These are phyloP conservation scores for Colletotrichum trifolii DNA, from an alignment of 2,329 filamentous ascomycete genomes.

Conservation along the genomic window DNA sequence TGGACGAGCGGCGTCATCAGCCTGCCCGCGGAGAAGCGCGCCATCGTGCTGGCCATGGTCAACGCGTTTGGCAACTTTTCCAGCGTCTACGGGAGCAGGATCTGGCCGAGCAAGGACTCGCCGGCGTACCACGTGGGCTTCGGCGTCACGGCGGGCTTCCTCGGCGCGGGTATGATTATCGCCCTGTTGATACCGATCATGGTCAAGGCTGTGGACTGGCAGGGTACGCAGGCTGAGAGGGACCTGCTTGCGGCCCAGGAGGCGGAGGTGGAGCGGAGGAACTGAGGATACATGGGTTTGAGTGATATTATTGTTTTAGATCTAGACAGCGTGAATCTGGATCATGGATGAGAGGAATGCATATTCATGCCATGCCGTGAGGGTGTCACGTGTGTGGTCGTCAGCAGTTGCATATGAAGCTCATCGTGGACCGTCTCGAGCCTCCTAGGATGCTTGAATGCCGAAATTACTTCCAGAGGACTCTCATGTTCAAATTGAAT, in stretches of 20 bases:
- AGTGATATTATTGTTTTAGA: too few relatives aligned
- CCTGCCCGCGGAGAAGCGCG: constrained; percentile 45
- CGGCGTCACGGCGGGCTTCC: constrained; percentile 43
- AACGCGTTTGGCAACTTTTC: constrained; percentile 47
- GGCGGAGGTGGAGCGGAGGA: constrained; percentile 45
- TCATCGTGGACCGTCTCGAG: too few relatives aligned
- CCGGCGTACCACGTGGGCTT: constrained; percentile 44
- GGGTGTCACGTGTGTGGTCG: too few relatives aligned
- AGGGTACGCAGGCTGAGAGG: constrained; percentile 37
- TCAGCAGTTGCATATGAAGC: too few relatives aligned
- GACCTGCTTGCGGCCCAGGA: constrained; percentile 22
- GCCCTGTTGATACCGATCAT: constrained; percentile 40
- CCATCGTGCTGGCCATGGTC: constrained; percentile 46
- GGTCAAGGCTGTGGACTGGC: constrained; percentile 33
- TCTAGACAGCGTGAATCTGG: too few relatives aligned
- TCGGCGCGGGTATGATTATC: constrained; percentile 41
- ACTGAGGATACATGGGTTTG: not conserved
- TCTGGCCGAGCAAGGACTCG: constrained; percentile 43
- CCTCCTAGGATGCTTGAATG: too few relatives aligned
- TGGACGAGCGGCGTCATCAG: constrained; percentile 44
- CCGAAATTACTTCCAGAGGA: too few relatives aligned
- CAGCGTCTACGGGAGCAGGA: constrained; percentile 45
- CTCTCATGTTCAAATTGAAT: too few relatives aligned
- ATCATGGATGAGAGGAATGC: too few relatives aligned
- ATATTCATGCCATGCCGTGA: too few relatives aligned